These are phyloP conservation scores for Trichoderma aggressivum DNA, from an alignment of 2,329 filamentous ascomycete genomes.

Conservation along the genomic window DNA sequence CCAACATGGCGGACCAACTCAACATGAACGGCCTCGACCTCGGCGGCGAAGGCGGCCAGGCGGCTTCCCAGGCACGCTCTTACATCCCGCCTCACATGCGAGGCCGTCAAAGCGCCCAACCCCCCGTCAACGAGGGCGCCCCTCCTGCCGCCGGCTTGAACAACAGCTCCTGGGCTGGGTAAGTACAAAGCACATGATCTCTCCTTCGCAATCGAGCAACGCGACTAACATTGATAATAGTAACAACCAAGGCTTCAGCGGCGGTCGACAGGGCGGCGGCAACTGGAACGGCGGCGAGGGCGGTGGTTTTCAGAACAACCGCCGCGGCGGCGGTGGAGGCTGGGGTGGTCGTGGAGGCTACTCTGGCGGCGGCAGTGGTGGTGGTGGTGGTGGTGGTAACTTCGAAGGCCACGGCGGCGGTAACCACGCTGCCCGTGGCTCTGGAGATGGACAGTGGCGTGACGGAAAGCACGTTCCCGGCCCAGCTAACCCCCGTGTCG, in stretches of 20 bases:
- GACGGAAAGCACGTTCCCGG: constrained; percentile 96
- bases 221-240: not conserved
- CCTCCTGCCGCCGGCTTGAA: constrained; percentile 26
- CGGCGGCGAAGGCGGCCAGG: constrained; percentile 40
- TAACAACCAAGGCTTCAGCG: not conserved
- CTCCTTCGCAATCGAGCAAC: not conserved
- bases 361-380: constrained; percentile 17
- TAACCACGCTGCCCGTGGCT: constrained; percentile 65
- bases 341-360: constrained; percentile 37
- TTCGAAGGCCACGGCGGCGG: constrained; percentile 42
- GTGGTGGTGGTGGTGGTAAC: constrained; percentile 33
- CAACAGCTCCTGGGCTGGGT: constrained; percentile 40
- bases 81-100: constrained; percentile 88
- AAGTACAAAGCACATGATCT: constrained; percentile 27
- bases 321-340: constrained; percentile 34
- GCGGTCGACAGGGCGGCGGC: constrained; percentile 16
- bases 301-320: constrained; percentile 26
- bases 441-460: constrained; percentile 93
- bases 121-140: constrained; percentile 26
- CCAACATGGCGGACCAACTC: constrained; percentile 76
- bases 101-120: constrained; percentile 41
- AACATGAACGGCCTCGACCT: constrained; percentile 76
- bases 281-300: constrained; percentile 16
- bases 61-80: constrained; percentile 49
- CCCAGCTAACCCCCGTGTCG: constrained; percentile 79